Evolutionary conservation across 306 rosid species (phyloP).

Genomic region (Rosa rugosa): DNA sequence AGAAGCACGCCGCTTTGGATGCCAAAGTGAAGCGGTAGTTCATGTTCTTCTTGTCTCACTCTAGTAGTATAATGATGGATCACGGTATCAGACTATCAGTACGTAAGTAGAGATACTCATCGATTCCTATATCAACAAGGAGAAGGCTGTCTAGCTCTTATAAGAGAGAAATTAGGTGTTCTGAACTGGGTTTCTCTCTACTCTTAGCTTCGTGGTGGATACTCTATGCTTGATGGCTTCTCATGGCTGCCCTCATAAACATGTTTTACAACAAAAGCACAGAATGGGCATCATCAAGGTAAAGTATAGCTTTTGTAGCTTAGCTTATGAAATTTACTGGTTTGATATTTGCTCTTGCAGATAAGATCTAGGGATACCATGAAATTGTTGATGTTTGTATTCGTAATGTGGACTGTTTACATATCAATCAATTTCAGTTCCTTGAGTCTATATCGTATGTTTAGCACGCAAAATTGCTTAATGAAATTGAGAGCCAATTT

Average conservation of each 20-base stretch:
- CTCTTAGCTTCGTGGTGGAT: slow-evolving; percentile 35
- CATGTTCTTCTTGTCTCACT: too few relatives aligned
- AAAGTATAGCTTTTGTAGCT: not conserved
- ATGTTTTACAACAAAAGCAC: slow-evolving; percentile 33
- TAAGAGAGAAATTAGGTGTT: slow-evolving; percentile 25
- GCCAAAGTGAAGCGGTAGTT: too few relatives aligned
- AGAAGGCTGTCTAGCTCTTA: too few relatives aligned
- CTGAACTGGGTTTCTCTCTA: slow-evolving; percentile 30
- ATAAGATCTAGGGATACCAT: not conserved
- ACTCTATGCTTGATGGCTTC: slow-evolving; percentile 68
- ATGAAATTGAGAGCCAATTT: not conserved
- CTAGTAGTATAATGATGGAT: too few relatives aligned
- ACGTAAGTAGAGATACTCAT: too few relatives aligned
- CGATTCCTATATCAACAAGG: too few relatives aligned
- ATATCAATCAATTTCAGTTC: not conserved
- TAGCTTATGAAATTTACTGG: too few relatives aligned
- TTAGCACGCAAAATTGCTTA: not conserved
- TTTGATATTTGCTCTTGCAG: not conserved
- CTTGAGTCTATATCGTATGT: not conserved
- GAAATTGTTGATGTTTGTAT: not conserved
- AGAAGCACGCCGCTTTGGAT: too few relatives aligned
- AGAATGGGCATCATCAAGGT: slow-evolving; percentile 46
- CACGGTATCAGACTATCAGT: too few relatives aligned
- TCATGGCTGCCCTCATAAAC: not conserved
- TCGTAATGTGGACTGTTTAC: too few relatives aligned